Percentiles rank a stretch among this genome's conserved stretches.
phyloP scores from a whole-genome alignment of 345 rosid species.

The Eucalyptus sp. region DNA sequence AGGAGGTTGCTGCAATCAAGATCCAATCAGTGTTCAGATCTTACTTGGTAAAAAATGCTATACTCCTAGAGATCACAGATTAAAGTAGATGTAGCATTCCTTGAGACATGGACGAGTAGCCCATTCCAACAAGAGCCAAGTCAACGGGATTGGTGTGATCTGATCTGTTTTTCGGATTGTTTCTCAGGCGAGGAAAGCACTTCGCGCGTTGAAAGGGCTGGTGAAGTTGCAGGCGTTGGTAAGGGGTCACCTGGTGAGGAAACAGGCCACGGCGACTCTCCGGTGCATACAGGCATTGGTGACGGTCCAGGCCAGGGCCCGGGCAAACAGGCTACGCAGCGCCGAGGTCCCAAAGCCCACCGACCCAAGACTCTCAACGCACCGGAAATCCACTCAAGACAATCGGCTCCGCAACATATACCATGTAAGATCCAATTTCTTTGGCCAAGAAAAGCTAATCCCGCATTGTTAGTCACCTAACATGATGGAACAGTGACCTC shows the following conservation, averaged over 20 bases:
- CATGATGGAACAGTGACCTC: neutral
- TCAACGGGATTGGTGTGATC: neutral
- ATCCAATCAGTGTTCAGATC: slow-evolving; percentile 82
- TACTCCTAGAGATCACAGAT: neutral
- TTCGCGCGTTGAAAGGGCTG: slow-evolving; percentile 73
- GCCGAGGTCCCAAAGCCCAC: slow-evolving; percentile 26
- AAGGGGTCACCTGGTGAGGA: slow-evolving; percentile 86
- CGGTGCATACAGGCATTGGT: slow-evolving; percentile 82
- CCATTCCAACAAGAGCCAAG: neutral
- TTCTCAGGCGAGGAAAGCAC: slow-evolving; percentile 84
- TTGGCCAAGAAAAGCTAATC: neutral
- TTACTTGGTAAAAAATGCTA: slow-evolving; percentile 40
- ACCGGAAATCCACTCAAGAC: slow-evolving; percentile 38
- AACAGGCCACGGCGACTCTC: slow-evolving; percentile 82
- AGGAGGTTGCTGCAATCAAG: slow-evolving; percentile 57
- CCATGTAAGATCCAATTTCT: slow-evolving; percentile 20
- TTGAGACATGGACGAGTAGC: too few relatives aligned
- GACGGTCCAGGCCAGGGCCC: slow-evolving; percentile 70
- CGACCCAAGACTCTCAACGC: slow-evolving; percentile 39
- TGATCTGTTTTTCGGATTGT: neutral
- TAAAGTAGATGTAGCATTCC: too few relatives aligned
- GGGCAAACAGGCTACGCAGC: slow-evolving; percentile 52
- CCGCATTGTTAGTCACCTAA: neutral
- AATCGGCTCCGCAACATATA: neutral
- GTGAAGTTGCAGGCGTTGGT: slow-evolving; percentile 88